Evolutionary conservation across 2,329 filamentous ascomycete species (phyloP).

Genomic region (Anthostomella pinea): DNA sequence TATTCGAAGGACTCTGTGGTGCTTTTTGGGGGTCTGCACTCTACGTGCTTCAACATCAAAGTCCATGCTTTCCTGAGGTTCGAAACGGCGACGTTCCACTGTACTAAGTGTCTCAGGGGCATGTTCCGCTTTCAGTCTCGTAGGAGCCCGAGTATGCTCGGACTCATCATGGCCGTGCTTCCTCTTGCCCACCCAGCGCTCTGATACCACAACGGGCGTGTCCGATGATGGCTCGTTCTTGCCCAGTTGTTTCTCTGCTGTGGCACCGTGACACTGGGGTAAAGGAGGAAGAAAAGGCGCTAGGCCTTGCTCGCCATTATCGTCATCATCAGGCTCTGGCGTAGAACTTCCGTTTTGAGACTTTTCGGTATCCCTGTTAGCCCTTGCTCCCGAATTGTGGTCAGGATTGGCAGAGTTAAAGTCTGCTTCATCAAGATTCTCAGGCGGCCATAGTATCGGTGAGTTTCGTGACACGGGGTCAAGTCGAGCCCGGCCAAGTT

Average conservation of each 20-base stretch:
- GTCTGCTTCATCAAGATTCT: not conserved
- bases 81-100: conserved; percentile 29
- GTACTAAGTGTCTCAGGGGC: conserved; percentile 30
- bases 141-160: conserved; percentile 20
- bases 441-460: conserved; percentile 4
- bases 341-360: conserved; percentile 7
- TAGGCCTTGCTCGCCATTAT: conserved; percentile 10
- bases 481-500: not conserved
- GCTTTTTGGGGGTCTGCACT: conserved; percentile 43
- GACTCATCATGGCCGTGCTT: conserved; percentile 33
- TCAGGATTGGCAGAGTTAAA: not conserved
- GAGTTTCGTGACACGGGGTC: not conserved
- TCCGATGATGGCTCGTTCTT: conserved; percentile 57
- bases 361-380: not conserved
- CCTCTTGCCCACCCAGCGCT: conserved; percentile 48
- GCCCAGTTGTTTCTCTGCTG: conserved; percentile 22
- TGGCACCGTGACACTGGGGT: conserved; percentile 11
- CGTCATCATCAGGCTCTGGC: conserved; percentile 3
- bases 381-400: not conserved
- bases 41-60: conserved; percentile 48
- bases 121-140: conserved; percentile 44
- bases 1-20: conserved; percentile 18
- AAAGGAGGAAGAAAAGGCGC: conserved; percentile 30
- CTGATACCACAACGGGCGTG: conserved; percentile 47
- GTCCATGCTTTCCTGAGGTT: conserved; percentile 58